phyloP scores from a whole-genome alignment of 352 stramenopile species.

The Phytophthora sp. region DNA sequence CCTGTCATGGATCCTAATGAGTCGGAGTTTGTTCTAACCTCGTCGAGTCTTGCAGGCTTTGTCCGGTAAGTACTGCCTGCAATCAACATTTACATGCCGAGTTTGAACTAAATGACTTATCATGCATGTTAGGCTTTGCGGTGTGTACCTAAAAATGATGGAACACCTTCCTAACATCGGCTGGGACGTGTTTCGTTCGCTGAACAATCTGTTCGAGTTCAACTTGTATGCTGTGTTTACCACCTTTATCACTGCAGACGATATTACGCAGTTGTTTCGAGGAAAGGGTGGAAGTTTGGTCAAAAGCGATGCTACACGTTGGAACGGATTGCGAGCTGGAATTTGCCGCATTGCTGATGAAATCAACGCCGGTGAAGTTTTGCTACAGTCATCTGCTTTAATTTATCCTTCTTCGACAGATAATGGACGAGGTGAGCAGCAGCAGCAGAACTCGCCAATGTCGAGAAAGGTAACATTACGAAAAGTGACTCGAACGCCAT shows the following conservation, averaged over 20 bases:
- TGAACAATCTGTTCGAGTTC: constrained; percentile 87
- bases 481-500: constrained; percentile 51
- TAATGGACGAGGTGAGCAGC: constrained; percentile 13
- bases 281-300: constrained; percentile 28
- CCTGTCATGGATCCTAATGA: constrained; percentile 43
- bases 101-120: neutral
- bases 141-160: constrained; percentile 90
- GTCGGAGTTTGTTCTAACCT: constrained; percentile 74
- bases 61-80: constrained; percentile 49
- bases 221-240: constrained; percentile 81
- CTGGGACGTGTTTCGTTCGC: constrained; percentile 70
- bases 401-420: constrained; percentile 33
- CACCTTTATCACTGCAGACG: constrained; percentile 54
- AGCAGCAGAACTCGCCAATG: constrained; percentile 26
- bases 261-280: constrained; percentile 59
- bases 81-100: neutral
- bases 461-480: constrained; percentile 53
- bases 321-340: constrained; percentile 47
- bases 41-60: constrained; percentile 73
- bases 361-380: constrained; percentile 48
- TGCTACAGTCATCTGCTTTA: constrained; percentile 52
- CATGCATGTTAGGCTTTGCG: constrained; percentile 58
- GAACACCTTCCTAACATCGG: constrained; percentile 73
- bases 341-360: constrained; percentile 66
- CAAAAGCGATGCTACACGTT: constrained; percentile 35